A percentile compares a stretch with the other conserved stretches of the same genome.
These are phyloP conservation scores for Colletotrichum filicis DNA, from an alignment of 2,329 filamentous ascomycete species.

Conservation along the genomic window DNA sequence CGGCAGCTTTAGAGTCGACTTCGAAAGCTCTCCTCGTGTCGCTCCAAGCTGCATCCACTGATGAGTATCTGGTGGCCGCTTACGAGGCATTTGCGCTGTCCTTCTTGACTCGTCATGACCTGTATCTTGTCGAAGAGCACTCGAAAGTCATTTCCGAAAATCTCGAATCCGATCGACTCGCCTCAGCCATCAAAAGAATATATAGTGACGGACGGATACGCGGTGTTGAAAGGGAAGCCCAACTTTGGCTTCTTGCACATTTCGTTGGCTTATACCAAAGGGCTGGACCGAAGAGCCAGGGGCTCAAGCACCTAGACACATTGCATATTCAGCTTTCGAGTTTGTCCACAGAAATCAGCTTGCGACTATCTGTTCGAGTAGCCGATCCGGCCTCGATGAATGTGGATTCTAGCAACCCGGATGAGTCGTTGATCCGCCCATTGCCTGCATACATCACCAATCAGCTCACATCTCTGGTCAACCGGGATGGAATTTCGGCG, in stretches of 20 bases:
- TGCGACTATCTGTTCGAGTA: slow-evolving; percentile 48
- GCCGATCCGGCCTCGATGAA: slow-evolving; percentile 17
- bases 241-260: slow-evolving; percentile 75
- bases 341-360: slow-evolving; percentile 62
- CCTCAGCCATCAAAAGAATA: slow-evolving; percentile 51
- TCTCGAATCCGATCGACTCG: slow-evolving; percentile 54
- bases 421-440: slow-evolving; percentile 44
- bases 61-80: slow-evolving; percentile 32
- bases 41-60: slow-evolving; percentile 32
- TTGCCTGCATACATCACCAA: slow-evolving; percentile 69
- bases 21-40: slow-evolving; percentile 37
- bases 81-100: slow-evolving; percentile 51
- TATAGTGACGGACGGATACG: slow-evolving; percentile 43
- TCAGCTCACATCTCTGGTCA: slow-evolving; percentile 77
- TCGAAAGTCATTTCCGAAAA: slow-evolving; percentile 47
- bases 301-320: slow-evolving; percentile 58
- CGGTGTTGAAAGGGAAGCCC: slow-evolving; percentile 49
- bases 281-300: slow-evolving; percentile 46
- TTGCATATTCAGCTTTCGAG: slow-evolving; percentile 65
- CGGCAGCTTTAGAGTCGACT: slow-evolving; percentile 31
- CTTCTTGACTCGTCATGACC: slow-evolving; percentile 49
- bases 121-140: slow-evolving; percentile 55
- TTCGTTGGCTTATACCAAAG: slow-evolving; percentile 68
- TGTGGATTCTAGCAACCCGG: slow-evolving; percentile 17
- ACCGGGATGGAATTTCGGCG: slow-evolving; percentile 78